These are phyloP conservation scores for Candida jianshihensis DNA, from an alignment of 805 yeast species.

Conservation along the genomic window DNA sequence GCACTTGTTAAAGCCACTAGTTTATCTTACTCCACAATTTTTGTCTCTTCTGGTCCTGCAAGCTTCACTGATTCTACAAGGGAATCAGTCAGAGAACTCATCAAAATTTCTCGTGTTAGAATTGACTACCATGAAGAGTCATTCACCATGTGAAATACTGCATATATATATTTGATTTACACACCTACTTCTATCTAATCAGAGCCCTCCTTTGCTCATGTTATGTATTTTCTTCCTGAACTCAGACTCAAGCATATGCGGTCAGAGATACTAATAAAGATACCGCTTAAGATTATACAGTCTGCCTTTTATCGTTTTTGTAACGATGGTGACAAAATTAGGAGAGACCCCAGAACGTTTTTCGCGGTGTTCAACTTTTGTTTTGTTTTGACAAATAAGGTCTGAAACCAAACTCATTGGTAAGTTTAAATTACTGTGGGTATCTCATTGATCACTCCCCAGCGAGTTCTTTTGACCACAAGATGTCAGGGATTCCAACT, in stretches of 20 bases:
- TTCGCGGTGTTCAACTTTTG: background rate
- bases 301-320: too few relatives aligned
- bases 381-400: too few relatives aligned
- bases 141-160: slow-evolving; percentile 12
- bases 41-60: slow-evolving; percentile 62
- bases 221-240: too few relatives aligned
- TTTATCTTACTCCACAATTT: slow-evolving; percentile 35
- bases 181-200: background rate
- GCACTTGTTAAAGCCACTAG: slow-evolving; percentile 10
- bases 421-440: too few relatives aligned
- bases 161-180: background rate
- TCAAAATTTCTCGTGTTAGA: slow-evolving; percentile 23
- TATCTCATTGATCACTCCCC: too few relatives aligned
- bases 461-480: background rate
- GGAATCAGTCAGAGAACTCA: slow-evolving; percentile 35
- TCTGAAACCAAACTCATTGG: too few relatives aligned
- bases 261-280: too few relatives aligned
- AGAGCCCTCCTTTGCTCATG: background rate
- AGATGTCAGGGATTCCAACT: background rate
- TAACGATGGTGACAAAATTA: too few relatives aligned
- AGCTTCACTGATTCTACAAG: slow-evolving; percentile 51
- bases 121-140: slow-evolving; percentile 29
- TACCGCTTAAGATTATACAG: too few relatives aligned
- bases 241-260: too few relatives aligned
- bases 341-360: too few relatives aligned